A percentile compares a stretch with the other conserved stretches of the same genome.
Evolutionary conservation across 2,329 filamentous ascomycete species (phyloP).

Genomic region (Clonostachys byssicola): DNA sequence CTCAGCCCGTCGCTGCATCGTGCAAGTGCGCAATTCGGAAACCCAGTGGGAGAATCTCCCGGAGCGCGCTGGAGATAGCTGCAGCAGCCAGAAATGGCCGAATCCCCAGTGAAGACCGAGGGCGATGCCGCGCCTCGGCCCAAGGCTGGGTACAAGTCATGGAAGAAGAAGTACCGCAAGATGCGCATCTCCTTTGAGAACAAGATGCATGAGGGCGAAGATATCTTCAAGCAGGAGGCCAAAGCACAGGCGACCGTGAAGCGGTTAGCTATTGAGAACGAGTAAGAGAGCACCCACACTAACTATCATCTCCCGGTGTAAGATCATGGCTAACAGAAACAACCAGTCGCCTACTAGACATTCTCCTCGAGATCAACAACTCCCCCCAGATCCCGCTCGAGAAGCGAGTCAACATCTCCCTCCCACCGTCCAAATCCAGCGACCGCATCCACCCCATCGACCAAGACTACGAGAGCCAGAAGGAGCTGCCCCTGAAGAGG

Average conservation of each 20-base stretch:
- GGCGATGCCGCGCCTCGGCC: conserved; percentile 24
- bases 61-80: no score
- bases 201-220: conserved; percentile 76
- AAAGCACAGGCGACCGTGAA: conserved; percentile 77
- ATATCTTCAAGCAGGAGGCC: conserved; percentile 76
- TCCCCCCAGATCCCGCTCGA: conserved; percentile 71
- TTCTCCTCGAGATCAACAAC: conserved; percentile 87
- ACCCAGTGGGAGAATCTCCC: no score
- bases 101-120: conserved; percentile 26
- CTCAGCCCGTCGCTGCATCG: no score
- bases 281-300: conserved; percentile 52
- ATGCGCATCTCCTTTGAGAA: conserved; percentile 77
- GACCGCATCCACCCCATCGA: conserved; percentile 20
- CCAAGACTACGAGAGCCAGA: conserved; percentile 27
- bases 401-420: conserved; percentile 68
- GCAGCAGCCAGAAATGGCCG: conserved; percentile 18
- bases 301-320: conserved; percentile 2
- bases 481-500: conserved; percentile 38
- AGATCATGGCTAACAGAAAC: background rate
- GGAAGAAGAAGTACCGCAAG: conserved; percentile 94
- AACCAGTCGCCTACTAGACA: conserved; percentile 76
- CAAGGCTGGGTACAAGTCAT: conserved; percentile 57
- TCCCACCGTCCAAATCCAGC: conserved; percentile 34
- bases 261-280: conserved; percentile 84
- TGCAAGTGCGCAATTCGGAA: no score